Evolutionary conservation across 768 basidiomycete genomes (phyloP).

Genomic region (Boletus coccyginus): DNA sequence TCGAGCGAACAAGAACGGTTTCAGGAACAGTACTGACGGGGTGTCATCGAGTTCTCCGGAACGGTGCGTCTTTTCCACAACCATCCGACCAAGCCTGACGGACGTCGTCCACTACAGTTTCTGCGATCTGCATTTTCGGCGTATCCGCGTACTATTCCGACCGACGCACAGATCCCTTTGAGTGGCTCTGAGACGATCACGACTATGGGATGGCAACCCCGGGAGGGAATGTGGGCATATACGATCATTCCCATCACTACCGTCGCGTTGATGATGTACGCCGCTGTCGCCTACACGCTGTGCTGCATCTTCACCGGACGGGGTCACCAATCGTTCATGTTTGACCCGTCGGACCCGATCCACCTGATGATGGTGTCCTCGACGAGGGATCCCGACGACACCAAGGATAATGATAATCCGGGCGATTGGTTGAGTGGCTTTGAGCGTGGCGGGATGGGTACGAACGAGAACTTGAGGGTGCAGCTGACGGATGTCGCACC

Average conservation of each 20-base stretch:
- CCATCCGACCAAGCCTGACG: background rate
- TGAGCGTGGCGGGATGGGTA: background rate
- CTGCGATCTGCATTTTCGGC: slow-evolving; percentile 10
- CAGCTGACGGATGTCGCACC: background rate
- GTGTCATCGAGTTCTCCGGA: slow-evolving; percentile 17
- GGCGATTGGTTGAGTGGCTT: background rate
- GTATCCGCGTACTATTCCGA: background rate
- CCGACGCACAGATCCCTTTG: background rate
- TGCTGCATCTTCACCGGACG: background rate
- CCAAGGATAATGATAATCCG: background rate
- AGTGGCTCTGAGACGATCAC: background rate
- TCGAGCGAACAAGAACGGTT: too few relatives aligned
- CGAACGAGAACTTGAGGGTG: background rate
- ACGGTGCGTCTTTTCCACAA: slow-evolving; percentile 4
- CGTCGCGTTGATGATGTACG: slow-evolving; percentile 3
- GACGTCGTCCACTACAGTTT: background rate
- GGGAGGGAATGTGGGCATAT: background rate
- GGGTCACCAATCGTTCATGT: background rate
- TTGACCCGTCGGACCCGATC: slow-evolving; percentile 6
- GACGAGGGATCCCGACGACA: background rate
- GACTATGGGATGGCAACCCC: slow-evolving; percentile 2
- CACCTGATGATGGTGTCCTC: slow-evolving; percentile 8
- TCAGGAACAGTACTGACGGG: slow-evolving; percentile 15
- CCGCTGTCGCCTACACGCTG: slow-evolving; percentile 7
- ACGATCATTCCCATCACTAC: slow-evolving; percentile 5